phyloP scores from a whole-genome alignment of 495 filamentous ascomycete genomes.

The Tetracladium marchalianum region DNA sequence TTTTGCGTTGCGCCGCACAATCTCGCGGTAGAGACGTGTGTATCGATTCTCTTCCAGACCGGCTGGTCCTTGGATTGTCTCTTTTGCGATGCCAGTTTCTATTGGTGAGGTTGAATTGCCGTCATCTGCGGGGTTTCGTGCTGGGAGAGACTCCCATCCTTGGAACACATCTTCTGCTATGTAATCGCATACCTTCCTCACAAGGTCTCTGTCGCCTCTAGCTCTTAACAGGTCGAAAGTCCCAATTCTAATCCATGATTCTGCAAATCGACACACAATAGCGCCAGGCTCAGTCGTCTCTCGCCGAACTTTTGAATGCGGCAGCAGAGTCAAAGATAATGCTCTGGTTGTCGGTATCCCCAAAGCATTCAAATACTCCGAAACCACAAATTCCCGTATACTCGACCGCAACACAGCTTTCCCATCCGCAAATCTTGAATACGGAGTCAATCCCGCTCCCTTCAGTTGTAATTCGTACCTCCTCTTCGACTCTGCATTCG shows the following conservation, averaged over 20 bases:
- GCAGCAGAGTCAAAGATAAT: constrained; percentile 67
- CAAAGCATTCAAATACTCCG: constrained; percentile 75
- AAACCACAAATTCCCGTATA: constrained; percentile 89
- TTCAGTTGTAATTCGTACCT: constrained; percentile 91
- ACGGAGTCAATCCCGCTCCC: constrained; percentile 86
- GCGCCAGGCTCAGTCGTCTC: constrained; percentile 89
- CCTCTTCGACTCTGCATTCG: constrained; percentile 57
- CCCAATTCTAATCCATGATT: constrained; percentile 83
- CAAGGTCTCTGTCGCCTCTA: constrained; percentile 65
- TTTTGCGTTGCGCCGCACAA: constrained; percentile 73
- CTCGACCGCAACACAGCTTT: constrained; percentile 85
- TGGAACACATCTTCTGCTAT: constrained; percentile 75
- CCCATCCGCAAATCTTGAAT: constrained; percentile 95
- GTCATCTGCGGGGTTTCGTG: constrained; percentile 36
- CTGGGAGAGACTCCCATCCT: constrained; percentile 73
- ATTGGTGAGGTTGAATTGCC: constrained; percentile 28
- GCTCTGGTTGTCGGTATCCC: constrained; percentile 81
- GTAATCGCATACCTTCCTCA: constrained; percentile 68
- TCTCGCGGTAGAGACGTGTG: constrained; percentile 75
- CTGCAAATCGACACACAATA: constrained; percentile 84
- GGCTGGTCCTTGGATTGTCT: constrained; percentile 51
- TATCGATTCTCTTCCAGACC: constrained; percentile 75
- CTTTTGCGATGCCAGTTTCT: constrained; percentile 38
- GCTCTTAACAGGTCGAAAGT: constrained; percentile 84
- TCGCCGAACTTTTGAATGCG: constrained; percentile 58